Percentiles rank a stretch among this genome's conserved stretches.
Evolutionary conservation across 495 filamentous ascomycete species (phyloP).

Genomic region (Penicillium cinerascens): DNA sequence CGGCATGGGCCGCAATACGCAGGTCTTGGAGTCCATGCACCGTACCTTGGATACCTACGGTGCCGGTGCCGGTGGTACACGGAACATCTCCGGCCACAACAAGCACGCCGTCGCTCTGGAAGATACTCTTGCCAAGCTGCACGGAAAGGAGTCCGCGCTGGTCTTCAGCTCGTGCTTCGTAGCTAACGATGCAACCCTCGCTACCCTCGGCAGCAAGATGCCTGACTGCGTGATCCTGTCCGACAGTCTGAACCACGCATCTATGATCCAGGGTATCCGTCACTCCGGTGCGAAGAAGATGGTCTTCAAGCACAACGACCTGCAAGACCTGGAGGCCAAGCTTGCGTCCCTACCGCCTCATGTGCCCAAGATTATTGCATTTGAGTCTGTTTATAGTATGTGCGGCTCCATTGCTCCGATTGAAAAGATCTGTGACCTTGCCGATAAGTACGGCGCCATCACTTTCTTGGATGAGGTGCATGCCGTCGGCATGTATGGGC

Average conservation of each 20-base stretch:
- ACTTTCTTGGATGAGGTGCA: slow-evolving; percentile 99
- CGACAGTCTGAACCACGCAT: slow-evolving; percentile 94
- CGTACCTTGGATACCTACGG: slow-evolving; percentile 92
- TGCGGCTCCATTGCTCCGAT: slow-evolving; percentile 96
- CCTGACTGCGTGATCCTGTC: slow-evolving; percentile 94
- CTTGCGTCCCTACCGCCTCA: slow-evolving; percentile 79
- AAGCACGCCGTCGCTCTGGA: slow-evolving; percentile 87
- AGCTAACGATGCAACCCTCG: slow-evolving; percentile 95
- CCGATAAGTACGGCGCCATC: slow-evolving; percentile 95
- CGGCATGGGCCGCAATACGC: slow-evolving; percentile 89
- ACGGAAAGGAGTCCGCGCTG: slow-evolving; percentile 85
- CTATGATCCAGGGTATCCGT: slow-evolving; percentile 98
- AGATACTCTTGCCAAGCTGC: slow-evolving; percentile 78
- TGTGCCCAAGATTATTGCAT: slow-evolving; percentile 95
- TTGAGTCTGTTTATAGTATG: slow-evolving; percentile 99
- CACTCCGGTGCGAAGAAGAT: slow-evolving; percentile 95
- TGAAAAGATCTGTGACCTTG: slow-evolving; percentile 89
- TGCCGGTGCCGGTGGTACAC: slow-evolving; percentile 89
- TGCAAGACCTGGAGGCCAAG: slow-evolving; percentile 85
- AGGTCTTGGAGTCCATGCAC: slow-evolving; percentile 90
- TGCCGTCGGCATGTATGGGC: slow-evolving; percentile 98
- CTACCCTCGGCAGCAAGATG: slow-evolving; percentile 91
- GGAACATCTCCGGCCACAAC: slow-evolving; percentile 98
- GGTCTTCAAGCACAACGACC: slow-evolving; percentile 97
- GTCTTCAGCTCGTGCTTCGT: slow-evolving; percentile 98